Evolutionary conservation across 2,329 filamentous ascomycete species (phyloP).

Genomic region (Epicoccum nigrum): DNA sequence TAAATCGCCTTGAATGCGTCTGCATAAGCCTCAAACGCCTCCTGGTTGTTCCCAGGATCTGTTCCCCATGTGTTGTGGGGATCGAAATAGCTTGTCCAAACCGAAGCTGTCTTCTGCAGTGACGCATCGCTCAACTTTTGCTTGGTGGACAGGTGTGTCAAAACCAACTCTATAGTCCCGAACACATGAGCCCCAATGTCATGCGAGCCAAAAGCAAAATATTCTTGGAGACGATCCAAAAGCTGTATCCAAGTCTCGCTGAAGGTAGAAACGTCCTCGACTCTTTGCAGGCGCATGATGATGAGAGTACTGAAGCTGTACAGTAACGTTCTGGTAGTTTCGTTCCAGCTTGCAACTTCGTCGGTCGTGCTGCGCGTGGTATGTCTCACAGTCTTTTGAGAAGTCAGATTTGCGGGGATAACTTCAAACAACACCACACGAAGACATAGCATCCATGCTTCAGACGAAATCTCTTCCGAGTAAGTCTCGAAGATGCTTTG

Average conservation of each 20-base stretch:
- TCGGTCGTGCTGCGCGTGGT: constrained; percentile 22
- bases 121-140: constrained; percentile 30
- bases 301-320: constrained; percentile 61
- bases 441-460: constrained; percentile 84
- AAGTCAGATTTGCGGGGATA: constrained; percentile 64
- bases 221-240: constrained; percentile 68
- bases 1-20: constrained; percentile 79
- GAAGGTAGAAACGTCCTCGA: constrained; percentile 71
- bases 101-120: constrained; percentile 40
- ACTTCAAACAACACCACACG: constrained; percentile 81
- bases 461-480: constrained; percentile 76
- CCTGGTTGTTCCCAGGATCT: constrained; percentile 65
- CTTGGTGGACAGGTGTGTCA: constrained; percentile 39
- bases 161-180: constrained; percentile 46
- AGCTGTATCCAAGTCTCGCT: constrained; percentile 77
- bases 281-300: constrained; percentile 75
- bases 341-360: constrained; percentile 44
- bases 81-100: constrained; percentile 46
- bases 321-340: constrained; percentile 49
- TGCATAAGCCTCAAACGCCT: constrained; percentile 84
- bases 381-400: constrained; percentile 30
- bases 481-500: constrained; percentile 92
- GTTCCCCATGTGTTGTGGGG: constrained; percentile 30
- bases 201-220: constrained; percentile 50
- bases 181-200: constrained; percentile 53